These are phyloP conservation scores for Ettlia oleoabundans DNA, from an alignment of 139 green algal genomes.

Conservation along the genomic window DNA sequence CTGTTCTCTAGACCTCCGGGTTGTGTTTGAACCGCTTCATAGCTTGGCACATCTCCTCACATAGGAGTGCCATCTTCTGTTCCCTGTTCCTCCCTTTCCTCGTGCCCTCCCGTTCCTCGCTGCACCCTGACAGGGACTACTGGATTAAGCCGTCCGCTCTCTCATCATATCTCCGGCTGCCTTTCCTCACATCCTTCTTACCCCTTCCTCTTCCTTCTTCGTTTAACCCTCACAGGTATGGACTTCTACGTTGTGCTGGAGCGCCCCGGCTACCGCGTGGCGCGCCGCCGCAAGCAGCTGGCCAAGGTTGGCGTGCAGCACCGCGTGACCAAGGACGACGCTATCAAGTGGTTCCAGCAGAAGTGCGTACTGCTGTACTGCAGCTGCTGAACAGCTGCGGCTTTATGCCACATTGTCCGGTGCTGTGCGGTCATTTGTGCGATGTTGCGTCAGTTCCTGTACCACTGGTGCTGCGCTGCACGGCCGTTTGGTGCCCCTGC, in stretches of 20 bases:
- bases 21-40: too few species aligned
- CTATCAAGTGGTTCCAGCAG: slow-evolving; percentile 98
- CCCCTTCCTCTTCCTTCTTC: neutral
- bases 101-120: neutral
- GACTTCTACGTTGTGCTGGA: slow-evolving; percentile 99
- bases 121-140: neutral
- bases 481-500: too few species aligned
- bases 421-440: too few species aligned
- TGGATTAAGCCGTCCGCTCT: neutral
- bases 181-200: neutral
- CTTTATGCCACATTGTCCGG: too few species aligned
- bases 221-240: slow-evolving; percentile 82
- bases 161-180: neutral
- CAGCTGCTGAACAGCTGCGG: neutral
- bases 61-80: too few species aligned
- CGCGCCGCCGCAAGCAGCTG: slow-evolving; percentile 70
- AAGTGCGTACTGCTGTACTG: slow-evolving; percentile 47
- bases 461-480: neutral
- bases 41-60: too few species aligned
- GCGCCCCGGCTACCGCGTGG: slow-evolving; percentile 94
- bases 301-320: slow-evolving; percentile 81
- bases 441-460: too few species aligned
- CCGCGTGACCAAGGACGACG: slow-evolving; percentile 96
- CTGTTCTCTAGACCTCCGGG: too few species aligned
- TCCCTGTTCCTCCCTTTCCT: neutral